Conservation (phyloP, 441 rosid genomes). For the Viola pubescens region DNA sequence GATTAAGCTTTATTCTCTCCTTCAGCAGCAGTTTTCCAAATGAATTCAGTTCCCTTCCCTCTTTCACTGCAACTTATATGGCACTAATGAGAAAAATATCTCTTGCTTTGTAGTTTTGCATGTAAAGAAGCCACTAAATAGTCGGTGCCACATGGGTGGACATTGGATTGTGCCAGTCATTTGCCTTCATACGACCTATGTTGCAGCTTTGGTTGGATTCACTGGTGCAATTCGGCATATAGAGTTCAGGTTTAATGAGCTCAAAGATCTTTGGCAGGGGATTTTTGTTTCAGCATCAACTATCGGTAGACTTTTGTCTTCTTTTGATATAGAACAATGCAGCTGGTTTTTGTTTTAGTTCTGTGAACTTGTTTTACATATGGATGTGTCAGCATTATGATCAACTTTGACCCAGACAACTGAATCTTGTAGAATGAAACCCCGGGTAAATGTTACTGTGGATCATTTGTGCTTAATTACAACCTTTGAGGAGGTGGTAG, state of each 20-base stretch:
- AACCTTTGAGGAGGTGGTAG: not conserved
- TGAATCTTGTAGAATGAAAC: too few species aligned
- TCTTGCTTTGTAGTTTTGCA: conserved; percentile 45
- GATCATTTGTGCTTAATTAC: not conserved
- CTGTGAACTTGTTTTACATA: not conserved
- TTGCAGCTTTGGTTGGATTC: conserved; percentile 51
- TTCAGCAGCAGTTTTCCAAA: conserved; percentile 1
- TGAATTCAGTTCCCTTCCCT: conserved; percentile 2
- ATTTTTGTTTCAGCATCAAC: conserved; percentile 57
- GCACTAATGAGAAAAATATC: conserved; percentile 20
- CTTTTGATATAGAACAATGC: not conserved
- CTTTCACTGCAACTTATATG: not conserved
- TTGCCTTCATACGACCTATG: conserved; percentile 48
- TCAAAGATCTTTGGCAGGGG: conserved; percentile 80
- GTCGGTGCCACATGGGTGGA: conserved; percentile 53
- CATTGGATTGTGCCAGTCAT: conserved; percentile 49
- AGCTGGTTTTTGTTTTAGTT: conserved; percentile 4
- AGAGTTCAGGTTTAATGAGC: conserved; percentile 81
- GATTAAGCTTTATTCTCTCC: not conserved
- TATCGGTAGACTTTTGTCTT: conserved; percentile 35
- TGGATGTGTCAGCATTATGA: too few species aligned
- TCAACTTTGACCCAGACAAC: too few species aligned
- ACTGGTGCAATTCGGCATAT: conserved; percentile 60
- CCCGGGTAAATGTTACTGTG: not conserved
- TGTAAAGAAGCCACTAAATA: conserved; percentile 46